These are phyloP conservation scores for Ustilago curta DNA, from an alignment of 1,284 basidiomycete genomes.

Conservation along the genomic window DNA sequence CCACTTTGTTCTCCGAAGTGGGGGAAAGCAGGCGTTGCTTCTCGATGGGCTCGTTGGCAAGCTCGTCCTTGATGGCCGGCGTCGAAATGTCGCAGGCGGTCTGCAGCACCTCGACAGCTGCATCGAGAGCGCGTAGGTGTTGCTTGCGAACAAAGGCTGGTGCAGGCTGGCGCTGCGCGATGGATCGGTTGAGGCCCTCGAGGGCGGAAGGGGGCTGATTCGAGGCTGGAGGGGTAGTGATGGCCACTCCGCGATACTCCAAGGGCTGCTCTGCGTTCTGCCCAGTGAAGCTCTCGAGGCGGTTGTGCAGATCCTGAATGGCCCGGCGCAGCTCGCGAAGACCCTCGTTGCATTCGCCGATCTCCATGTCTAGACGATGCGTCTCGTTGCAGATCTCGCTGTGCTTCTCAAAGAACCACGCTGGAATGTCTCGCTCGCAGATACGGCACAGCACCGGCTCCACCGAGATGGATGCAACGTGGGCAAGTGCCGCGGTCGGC, in stretches of 20 bases:
- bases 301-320: constrained; percentile 67
- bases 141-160: constrained; percentile 58
- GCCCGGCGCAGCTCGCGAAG: constrained; percentile 86
- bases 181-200: constrained; percentile 59
- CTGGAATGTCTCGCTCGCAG: constrained; percentile 94
- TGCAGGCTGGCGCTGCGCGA: constrained; percentile 53
- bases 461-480: constrained; percentile 67
- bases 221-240: constrained; percentile 61
- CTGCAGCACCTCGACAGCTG: constrained; percentile 85
- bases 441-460: constrained; percentile 96
- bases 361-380: constrained; percentile 95
- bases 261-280: constrained; percentile 68
- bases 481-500: constrained; percentile 38
- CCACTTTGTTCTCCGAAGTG: constrained; percentile 58
- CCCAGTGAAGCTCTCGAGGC: constrained; percentile 48
- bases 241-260: constrained; percentile 87
- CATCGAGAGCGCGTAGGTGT: constrained; percentile 79
- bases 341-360: constrained; percentile 91
- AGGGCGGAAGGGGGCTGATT: constrained; percentile 68
- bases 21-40: constrained; percentile 86
- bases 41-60: constrained; percentile 82
- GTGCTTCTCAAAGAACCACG: constrained; percentile 99
- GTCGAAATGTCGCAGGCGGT: constrained; percentile 85
- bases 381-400: constrained; percentile 98
- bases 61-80: constrained; percentile 87